Evolutionary conservation across 2,329 filamentous ascomycete species (phyloP).

Genomic region (Cladorrhinum sp.): DNA sequence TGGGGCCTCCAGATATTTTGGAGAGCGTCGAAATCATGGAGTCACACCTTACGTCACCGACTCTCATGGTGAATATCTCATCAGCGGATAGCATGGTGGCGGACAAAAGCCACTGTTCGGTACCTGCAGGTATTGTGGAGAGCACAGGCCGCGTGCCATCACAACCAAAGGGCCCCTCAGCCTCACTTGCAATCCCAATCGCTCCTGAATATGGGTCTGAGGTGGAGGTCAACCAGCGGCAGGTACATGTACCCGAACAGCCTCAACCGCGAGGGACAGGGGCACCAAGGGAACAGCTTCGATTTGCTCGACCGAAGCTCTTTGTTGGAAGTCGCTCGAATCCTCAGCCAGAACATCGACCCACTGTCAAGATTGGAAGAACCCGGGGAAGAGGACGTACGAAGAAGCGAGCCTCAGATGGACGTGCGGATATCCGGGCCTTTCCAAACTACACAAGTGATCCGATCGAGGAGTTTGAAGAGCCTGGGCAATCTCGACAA

Average conservation of each 20-base stretch:
- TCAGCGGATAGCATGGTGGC: not conserved
- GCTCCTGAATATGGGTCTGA: slow-evolving; percentile 20
- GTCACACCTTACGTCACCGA: not conserved
- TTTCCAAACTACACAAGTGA: slow-evolving; percentile 32
- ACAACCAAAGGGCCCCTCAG: not conserved
- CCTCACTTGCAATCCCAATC: slow-evolving; percentile 14
- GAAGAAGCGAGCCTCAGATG: slow-evolving; percentile 23
- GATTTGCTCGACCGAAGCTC: slow-evolving; percentile 29
- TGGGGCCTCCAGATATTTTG: not conserved
- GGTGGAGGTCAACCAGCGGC: slow-evolving; percentile 9
- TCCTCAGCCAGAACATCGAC: not conserved
- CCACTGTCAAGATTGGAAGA: slow-evolving; percentile 7
- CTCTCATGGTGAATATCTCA: not conserved
- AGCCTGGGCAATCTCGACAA: slow-evolving; percentile 14
- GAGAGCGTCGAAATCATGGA: not conserved
- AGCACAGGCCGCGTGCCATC: slow-evolving; percentile 5
- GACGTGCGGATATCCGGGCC: slow-evolving; percentile 30
- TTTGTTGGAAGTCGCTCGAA: slow-evolving; percentile 31
- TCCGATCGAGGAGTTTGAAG: slow-evolving; percentile 34
- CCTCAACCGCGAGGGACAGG: not conserved
- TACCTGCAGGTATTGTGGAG: not conserved
- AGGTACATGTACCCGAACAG: not conserved
- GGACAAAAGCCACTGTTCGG: not conserved
- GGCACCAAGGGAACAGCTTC: slow-evolving; percentile 22
- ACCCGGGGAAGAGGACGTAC: slow-evolving; percentile 21